Evolutionary conservation across 495 filamentous ascomycete species (phyloP).

Genomic region (Haplographium delicatum): DNA sequence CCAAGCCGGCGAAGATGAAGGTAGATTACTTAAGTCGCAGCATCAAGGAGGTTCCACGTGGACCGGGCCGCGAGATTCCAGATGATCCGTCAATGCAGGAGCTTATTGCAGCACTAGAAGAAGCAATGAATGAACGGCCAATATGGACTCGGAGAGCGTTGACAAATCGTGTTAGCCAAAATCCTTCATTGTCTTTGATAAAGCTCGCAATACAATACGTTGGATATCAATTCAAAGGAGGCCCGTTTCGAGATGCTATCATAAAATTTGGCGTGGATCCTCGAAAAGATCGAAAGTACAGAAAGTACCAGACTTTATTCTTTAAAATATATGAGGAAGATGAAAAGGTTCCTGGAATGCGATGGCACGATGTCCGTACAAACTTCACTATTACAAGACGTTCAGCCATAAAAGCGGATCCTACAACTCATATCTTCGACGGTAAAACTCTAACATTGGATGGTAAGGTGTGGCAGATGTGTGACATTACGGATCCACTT

Average conservation of each 20-base stretch:
- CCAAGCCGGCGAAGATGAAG: constrained; percentile 40
- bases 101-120: constrained; percentile 52
- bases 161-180: constrained; percentile 56
- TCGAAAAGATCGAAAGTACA: constrained; percentile 63
- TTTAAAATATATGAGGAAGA: constrained; percentile 51
- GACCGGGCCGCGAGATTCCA: constrained; percentile 32
- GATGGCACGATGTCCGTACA: constrained; percentile 10
- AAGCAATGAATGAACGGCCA: constrained; percentile 64
- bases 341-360: constrained; percentile 17
- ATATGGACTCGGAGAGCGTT: constrained; percentile 82
- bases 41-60: constrained; percentile 45
- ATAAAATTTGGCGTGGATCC: constrained; percentile 84
- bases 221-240: constrained; percentile 83
- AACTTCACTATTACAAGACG: background rate
- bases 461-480: constrained; percentile 87
- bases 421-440: constrained; percentile 71
- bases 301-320: constrained; percentile 80
- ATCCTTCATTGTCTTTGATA: constrained; percentile 38
- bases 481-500: constrained; percentile 81
- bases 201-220: constrained; percentile 67
- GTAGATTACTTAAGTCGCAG: constrained; percentile 61
- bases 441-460: constrained; percentile 61
- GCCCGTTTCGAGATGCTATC: constrained; percentile 85
- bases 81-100: constrained; percentile 47
- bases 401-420: background rate